phyloP scores from a whole-genome alignment of 106 monocot species.

The Dioscorea zingiberensis region DNA sequence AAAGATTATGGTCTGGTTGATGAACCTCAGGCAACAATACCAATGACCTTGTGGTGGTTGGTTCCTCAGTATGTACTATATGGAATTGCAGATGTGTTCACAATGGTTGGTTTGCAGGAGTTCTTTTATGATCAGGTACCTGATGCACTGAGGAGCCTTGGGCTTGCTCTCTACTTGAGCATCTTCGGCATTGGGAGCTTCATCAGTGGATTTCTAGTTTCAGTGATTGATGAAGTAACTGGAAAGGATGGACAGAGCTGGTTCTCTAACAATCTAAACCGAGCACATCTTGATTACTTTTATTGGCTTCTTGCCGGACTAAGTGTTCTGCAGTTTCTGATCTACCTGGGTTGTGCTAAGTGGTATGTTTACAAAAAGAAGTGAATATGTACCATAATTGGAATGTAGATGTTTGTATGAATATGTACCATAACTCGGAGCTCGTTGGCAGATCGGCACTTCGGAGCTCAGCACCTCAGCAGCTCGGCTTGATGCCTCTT shows the following conservation, averaged over 20 bases:
- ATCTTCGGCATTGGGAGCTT: slow-evolving; percentile 49
- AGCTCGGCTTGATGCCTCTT: no score
- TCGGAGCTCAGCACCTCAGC: no score
- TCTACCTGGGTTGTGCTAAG: slow-evolving; percentile 21
- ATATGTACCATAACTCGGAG: no score
- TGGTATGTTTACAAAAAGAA: slow-evolving; percentile 24
- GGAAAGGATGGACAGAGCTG: slow-evolving; percentile 24
- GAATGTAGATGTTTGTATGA: no score
- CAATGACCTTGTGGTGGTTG: slow-evolving; percentile 64
- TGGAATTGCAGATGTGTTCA: slow-evolving; percentile 32
- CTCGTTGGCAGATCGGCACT: no score
- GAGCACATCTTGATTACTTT: slow-evolving; percentile 46
- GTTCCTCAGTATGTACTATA: slow-evolving; percentile 41
- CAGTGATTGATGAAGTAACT: slow-evolving; percentile 25
- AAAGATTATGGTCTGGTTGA: slow-evolving; percentile 37
- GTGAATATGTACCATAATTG: no score
- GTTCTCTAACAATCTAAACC: slow-evolving; percentile 42
- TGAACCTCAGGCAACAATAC: slow-evolving; percentile 14
- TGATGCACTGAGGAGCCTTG: slow-evolving; percentile 41
- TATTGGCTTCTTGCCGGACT: slow-evolving; percentile 51
- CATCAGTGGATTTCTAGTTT: slow-evolving; percentile 40
- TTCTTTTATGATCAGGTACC: slow-evolving; percentile 56
- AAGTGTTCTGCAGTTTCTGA: slow-evolving; percentile 11
- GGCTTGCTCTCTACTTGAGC: slow-evolving; percentile 49
- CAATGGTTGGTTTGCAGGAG: slow-evolving; percentile 48